Evolutionary conservation across 2,329 filamentous ascomycete genomes (phyloP).

Genomic region (Thielaviopsis ethacetica): DNA sequence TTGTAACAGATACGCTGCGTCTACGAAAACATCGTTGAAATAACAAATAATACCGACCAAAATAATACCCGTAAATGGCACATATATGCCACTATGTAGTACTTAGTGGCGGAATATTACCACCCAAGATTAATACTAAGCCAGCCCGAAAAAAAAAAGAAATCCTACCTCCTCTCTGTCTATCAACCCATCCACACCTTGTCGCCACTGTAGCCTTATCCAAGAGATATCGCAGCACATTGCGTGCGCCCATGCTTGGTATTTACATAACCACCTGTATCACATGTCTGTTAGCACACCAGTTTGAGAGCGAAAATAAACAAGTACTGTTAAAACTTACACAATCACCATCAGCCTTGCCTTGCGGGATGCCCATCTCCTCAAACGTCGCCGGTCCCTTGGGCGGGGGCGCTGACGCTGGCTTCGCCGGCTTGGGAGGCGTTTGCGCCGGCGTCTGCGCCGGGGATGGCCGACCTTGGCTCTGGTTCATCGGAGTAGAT

Average conservation of each 20-base stretch:
- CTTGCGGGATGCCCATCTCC: constrained; percentile 86
- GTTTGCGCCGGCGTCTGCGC: constrained; percentile 17
- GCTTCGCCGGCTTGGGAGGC: constrained; percentile 22
- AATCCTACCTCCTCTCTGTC: background rate
- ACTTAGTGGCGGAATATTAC: too few relatives aligned
- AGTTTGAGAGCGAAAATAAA: background rate
- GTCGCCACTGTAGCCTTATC: background rate
- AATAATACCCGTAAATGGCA: too few relatives aligned
- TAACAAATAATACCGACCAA: too few relatives aligned
- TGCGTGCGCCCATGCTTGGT: background rate
- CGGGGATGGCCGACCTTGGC: constrained; percentile 14
- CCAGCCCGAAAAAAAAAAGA: background rate
- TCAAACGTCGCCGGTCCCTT: constrained; percentile 93
- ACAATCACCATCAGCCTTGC: constrained; percentile 76
- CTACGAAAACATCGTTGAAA: too few relatives aligned
- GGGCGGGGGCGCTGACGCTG: constrained; percentile 30
- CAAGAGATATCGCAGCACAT: background rate
- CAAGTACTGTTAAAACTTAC: constrained; percentile 36
- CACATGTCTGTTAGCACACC: background rate
- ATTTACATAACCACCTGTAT: background rate
- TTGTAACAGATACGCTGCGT: too few relatives aligned
- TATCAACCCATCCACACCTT: background rate
- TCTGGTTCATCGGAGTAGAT: constrained; percentile 15
- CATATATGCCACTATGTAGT: too few relatives aligned
- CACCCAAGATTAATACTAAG: background rate